Conservation (phyloP, 768 basidiomycete genomes). For the Tremella yokohamensis region DNA sequence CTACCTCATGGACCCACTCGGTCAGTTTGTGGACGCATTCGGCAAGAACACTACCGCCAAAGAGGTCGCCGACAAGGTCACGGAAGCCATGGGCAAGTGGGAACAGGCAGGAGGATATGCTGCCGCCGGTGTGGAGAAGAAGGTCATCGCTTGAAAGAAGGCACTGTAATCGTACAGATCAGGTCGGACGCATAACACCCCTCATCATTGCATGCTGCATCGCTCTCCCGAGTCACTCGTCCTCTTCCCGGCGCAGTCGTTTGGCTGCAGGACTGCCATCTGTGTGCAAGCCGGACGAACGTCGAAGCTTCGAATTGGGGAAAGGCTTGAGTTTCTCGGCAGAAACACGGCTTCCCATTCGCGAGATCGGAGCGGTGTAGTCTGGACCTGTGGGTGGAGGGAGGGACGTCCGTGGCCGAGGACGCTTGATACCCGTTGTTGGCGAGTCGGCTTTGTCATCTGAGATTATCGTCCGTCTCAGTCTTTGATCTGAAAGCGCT, state of each 20-base stretch:
- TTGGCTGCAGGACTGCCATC: not conserved
- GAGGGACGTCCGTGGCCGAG: conserved; percentile 5
- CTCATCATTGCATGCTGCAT: conserved; percentile 4
- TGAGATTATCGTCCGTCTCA: not conserved
- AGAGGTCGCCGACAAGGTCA: conserved; percentile 58
- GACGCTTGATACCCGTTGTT: not conserved
- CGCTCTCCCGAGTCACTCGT: not conserved
- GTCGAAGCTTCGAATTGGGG: not conserved
- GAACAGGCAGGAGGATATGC: conserved; percentile 43
- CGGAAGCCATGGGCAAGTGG: conserved; percentile 53
- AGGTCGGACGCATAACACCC: not conserved
- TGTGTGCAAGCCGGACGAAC: not conserved
- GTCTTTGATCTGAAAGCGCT: not conserved
- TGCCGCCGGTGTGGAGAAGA: conserved; percentile 27
- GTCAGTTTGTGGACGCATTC: conserved; percentile 93
- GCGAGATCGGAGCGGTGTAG: conserved; percentile 5
- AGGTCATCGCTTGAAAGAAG: not conserved
- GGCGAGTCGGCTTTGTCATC: not conserved
- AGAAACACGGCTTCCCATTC: not conserved
- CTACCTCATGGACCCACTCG: conserved; percentile 94
- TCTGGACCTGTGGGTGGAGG: conserved; percentile 14
- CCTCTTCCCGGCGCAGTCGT: not conserved
- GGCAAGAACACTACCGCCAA: conserved; percentile 72
- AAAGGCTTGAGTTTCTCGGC: conserved; percentile 8
- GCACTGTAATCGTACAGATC: not conserved